Percentiles rank a stretch among this genome's conserved stretches.
These are phyloP conservation scores for Aspergillus coremiiformis DNA, from an alignment of 495 filamentous ascomycete species.

Conservation along the genomic window DNA sequence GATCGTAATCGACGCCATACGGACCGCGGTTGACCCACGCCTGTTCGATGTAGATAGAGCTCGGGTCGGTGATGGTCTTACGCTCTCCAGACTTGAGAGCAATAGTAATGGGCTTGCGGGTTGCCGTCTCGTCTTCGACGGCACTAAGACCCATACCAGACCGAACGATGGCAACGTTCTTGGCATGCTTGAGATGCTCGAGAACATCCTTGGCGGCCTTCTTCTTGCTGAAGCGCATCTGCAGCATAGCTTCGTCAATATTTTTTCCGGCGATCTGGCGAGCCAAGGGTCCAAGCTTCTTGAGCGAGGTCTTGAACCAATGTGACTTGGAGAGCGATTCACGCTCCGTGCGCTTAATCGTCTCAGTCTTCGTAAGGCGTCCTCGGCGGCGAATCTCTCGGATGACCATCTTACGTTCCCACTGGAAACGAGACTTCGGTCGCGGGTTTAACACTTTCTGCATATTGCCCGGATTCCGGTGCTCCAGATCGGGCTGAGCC, in stretches of 20 bases:
- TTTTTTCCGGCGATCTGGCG: conserved; percentile 86
- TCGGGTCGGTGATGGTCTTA: conserved; percentile 58
- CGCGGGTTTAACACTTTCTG: conserved; percentile 59
- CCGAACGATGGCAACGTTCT: conserved; percentile 66
- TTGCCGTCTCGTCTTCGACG: conserved; percentile 21
- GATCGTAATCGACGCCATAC: conserved; percentile 47
- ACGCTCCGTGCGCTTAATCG: conserved; percentile 68
- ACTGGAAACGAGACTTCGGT: conserved; percentile 56
- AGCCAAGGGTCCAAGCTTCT: conserved; percentile 80
- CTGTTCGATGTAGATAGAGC: conserved; percentile 75
- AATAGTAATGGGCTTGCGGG: conserved; percentile 31
- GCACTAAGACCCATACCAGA: conserved; percentile 78
- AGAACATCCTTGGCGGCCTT: conserved; percentile 76
- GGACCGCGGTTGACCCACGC: conserved; percentile 82
- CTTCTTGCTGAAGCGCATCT: conserved; percentile 96
- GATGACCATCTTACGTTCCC: conserved; percentile 76
- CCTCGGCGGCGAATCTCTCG: conserved; percentile 59
- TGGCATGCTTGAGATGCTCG: conserved; percentile 67
- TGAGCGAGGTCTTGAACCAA: conserved; percentile 68
- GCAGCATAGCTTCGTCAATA: conserved; percentile 82
- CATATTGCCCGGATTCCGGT: conserved; percentile 44
- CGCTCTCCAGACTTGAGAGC: conserved; percentile 39
- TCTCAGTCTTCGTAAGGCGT: conserved; percentile 53
- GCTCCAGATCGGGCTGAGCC: conserved; percentile 16
- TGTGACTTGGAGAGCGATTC: conserved; percentile 54